Evolutionary conservation across 2,329 filamentous ascomycete species (phyloP), one percentile per base, ranked within the genome.

Genomic region (Calonectria honghensis): DNA sequence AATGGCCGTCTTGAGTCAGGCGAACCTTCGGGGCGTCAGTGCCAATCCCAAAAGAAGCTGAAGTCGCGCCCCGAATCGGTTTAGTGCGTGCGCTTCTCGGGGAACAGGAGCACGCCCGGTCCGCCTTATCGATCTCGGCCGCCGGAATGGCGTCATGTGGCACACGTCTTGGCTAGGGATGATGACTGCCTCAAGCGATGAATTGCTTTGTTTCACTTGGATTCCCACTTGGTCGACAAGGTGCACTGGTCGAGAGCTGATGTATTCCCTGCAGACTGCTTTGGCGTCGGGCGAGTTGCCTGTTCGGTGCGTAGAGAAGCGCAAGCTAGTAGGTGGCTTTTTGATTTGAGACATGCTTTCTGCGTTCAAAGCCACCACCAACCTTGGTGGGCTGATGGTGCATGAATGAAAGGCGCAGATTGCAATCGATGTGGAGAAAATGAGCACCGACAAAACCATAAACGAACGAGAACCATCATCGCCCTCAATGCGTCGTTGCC

Each of bases 241-340:
- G 11, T n/a, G 37, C n/a, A 6, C 37, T 14, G 13, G 57, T 4
- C 16, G n/a, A 24, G 37, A 41, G n/a, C 35, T 61, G 57, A 61
- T 18, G 3, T 10, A 61, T 61, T n/a, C 9, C 57, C 35, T 41
- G 35, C 24, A 20, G 3, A 6, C 16, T 61, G 5, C 13, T 24
- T 16, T 61, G 35, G 57, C 24, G 35, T 39, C 57, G 35, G 57
- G n/a, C n/a, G 35, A 35, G 37, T 41, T 41, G 57, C 35, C 57
- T 41, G 27, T 29, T 6, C 13, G 57, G 27, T 24, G n/a, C 24
- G 14, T 29, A 7, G 24, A 61, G 6, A 27, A 59, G 11, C 11
- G 32, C 24, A 27, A 4, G 35, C 57, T 39, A 41, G 3, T 48
- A n/a, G 18, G 41, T 48, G 41, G 41, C 41, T 48, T 48, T 18